These are phyloP conservation scores for Oxalis stricta DNA, from an alignment of 441 rosid species.

Conservation along the genomic window DNA sequence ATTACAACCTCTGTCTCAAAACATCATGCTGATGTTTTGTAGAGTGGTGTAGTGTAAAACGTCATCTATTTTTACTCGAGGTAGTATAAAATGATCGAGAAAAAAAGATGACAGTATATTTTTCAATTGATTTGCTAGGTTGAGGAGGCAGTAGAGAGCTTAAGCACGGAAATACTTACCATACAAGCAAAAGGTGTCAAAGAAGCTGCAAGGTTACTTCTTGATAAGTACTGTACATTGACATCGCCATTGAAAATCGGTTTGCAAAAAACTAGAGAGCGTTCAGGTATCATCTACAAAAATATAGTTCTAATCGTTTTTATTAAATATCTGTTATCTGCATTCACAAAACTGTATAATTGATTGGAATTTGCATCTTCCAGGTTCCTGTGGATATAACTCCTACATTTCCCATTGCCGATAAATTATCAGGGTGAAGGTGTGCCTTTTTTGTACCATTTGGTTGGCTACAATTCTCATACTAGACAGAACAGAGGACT, in stretches of 20 bases:
- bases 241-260: conserved; percentile 52
- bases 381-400: conserved; percentile 84
- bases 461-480: too few species aligned
- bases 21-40: too few species aligned
- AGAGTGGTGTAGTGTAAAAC: too few species aligned
- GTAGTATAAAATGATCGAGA: too few species aligned
- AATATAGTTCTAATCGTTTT: background rate
- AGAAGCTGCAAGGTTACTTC: conserved; percentile 50
- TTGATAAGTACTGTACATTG: conserved; percentile 47
- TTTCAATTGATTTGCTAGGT: conserved; percentile 34
- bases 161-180: conserved; percentile 72
- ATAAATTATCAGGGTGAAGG: conserved; percentile 19
- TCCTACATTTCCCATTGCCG: conserved; percentile 53
- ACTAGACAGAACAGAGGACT: too few species aligned
- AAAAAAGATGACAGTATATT: conserved; percentile 6
- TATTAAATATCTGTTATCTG: background rate
- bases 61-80: too few species aligned
- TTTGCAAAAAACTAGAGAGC: conserved; percentile 45
- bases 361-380: too few species aligned
- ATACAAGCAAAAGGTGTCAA: conserved; percentile 88
- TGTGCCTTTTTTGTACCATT: too few species aligned
- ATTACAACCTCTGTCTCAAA: too few species aligned
- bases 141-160: conserved; percentile 71
- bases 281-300: conserved; percentile 33
- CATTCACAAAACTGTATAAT: too few species aligned